Conservation (phyloP, 2,329 filamentous ascomycete species). For the Colletotrichum musicola region DNA sequence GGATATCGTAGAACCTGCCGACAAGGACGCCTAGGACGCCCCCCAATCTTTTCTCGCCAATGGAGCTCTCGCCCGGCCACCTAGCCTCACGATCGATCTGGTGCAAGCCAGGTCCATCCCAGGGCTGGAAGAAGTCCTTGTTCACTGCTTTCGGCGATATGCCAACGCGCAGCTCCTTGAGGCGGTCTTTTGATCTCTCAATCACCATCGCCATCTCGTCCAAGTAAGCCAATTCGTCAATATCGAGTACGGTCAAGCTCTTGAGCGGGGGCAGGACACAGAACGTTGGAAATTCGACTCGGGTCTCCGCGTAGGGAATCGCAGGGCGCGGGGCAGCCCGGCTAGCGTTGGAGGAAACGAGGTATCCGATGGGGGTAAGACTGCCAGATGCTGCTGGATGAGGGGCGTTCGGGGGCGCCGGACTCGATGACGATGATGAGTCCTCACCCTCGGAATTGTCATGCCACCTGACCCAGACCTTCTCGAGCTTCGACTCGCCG, state of each 20-base stretch:
- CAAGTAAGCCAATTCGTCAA: constrained; percentile 85
- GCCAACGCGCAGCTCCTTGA: constrained; percentile 81
- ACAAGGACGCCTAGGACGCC: constrained; percentile 78
- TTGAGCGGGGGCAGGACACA: constrained; percentile 81
- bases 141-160: constrained; percentile 66
- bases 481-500: constrained; percentile 74
- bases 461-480: constrained; percentile 86
- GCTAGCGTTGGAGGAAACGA: constrained; percentile 46
- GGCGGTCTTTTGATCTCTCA: constrained; percentile 73
- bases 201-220: constrained; percentile 86
- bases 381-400: constrained; percentile 49
- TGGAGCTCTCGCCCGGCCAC: constrained; percentile 68
- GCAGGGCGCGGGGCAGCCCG: constrained; percentile 50
- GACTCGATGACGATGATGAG: constrained; percentile 48
- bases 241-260: constrained; percentile 81
- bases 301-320: constrained; percentile 64
- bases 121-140: constrained; percentile 69
- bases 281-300: constrained; percentile 83
- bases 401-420: constrained; percentile 38
- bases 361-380: constrained; percentile 57
- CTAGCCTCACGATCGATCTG: constrained; percentile 72
- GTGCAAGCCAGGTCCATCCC: constrained; percentile 72
- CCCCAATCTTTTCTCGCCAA: constrained; percentile 74
- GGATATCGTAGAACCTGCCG: constrained; percentile 74
- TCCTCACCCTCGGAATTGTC: constrained; percentile 71